Conservation (phyloP, 306 rosid species). For the Prunus armeniaca region DNA sequence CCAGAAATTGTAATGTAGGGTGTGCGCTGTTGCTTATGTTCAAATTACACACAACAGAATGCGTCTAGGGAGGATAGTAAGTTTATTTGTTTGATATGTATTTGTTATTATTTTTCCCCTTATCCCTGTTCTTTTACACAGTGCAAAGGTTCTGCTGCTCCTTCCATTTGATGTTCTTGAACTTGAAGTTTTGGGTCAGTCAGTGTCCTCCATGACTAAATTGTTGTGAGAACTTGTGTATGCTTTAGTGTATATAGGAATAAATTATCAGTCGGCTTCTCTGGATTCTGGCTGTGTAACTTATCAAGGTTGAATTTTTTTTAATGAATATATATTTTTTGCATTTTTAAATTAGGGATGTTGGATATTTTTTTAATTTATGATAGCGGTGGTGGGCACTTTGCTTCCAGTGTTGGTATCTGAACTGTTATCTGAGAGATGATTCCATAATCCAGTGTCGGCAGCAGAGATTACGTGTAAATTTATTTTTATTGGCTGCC, state of each 20-base stretch:
- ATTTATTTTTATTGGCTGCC: not conserved
- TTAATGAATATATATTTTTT: not conserved
- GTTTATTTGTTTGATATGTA: conserved; percentile 16
- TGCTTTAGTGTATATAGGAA: conserved; percentile 36
- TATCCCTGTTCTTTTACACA: not conserved
- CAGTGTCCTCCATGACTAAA: conserved; percentile 14
- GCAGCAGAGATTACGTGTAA: not conserved
- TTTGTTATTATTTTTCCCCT: not conserved
- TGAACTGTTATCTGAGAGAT: not conserved
- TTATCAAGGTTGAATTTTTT: not conserved
- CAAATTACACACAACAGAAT: conserved; percentile 5
- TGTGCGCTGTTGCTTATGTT: conserved; percentile 8
- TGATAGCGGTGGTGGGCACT: not conserved
- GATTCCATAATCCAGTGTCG: conserved; percentile 13
- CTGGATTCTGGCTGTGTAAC: conserved; percentile 8
- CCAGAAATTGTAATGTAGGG: conserved; percentile 95
- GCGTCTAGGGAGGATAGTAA: conserved; percentile 7
- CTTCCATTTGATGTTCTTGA: conserved; percentile 16
- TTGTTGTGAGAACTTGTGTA: conserved; percentile 31
- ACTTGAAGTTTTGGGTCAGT: conserved; percentile 14
- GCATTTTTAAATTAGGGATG: not conserved
- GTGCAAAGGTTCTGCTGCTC: conserved; percentile 19
- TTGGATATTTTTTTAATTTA: no score
- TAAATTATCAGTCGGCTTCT: conserved; percentile 28
- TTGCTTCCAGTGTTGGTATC: not conserved